Base-by-base conservation (phyloP, 257 asterid genomes). In the Fraxinus cuspidata region DNA sequence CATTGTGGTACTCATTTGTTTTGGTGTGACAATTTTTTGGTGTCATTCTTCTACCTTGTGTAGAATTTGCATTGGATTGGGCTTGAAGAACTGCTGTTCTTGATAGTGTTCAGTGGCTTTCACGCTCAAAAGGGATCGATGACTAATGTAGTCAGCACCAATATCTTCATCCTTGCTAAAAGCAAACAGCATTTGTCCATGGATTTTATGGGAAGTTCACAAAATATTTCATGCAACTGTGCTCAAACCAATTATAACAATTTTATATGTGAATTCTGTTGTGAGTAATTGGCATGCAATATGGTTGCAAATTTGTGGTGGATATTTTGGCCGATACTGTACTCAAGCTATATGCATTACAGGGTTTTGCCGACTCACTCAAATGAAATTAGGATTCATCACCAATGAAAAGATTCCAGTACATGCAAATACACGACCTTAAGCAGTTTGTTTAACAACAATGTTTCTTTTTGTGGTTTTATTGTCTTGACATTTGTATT, bases 361-460 rank as follows among this genome's bases (percentile, higher is more conserved):
- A 13, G 0, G 53, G 53, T 1, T 42, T 42, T 44, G 53, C 19
- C 5, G n/a, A 15, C 56, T 47, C 53, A 13, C 1, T 38, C 44
- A 38, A 38, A 38, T 44, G 51, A 44, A 44, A 44, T 44, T 44
- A 18, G 49, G 74, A 60, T 63, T 18, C 31, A 2, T 49, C 51
- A n/a, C 18, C 44, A 56, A 21, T 5, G n/a, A 28, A 78, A 38
- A 12, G 11, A 6, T 44, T 28, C 16, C n/a, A 1, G 15, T 28
- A 8, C 16, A 21, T 29, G 44, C 77, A 73, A 16, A 18, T 51
- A 1, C 58, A 32, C 32, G 32, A 73, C 63, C n/a, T 49, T 1
- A 31, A 70, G 65, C 72, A 58, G 53, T 38, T 78, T 60, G 72
- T 71, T 71, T 74, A 29, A 47, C 23, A 25, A 71, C 37, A 72